Conservation (phyloP, 495 filamentous ascomycete species). For the Corynascus novoguineensis region DNA sequence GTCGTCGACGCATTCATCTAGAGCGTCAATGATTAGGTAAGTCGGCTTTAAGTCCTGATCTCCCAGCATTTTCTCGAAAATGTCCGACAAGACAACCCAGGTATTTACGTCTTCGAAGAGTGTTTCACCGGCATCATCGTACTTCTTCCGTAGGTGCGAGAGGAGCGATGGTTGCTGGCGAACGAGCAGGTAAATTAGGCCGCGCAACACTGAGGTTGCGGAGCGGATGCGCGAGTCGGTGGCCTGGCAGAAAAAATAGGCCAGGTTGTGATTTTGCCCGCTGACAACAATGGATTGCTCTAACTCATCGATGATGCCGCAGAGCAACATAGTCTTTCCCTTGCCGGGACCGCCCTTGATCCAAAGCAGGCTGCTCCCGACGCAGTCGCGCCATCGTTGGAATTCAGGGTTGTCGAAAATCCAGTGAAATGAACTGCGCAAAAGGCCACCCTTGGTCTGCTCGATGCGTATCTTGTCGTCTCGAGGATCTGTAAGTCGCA, state of each 20-base stretch:
- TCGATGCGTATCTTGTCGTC: conserved; percentile 27
- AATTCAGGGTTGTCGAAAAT: conserved; percentile 38
- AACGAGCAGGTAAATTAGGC: conserved; percentile 40
- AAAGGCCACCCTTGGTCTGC: conserved; percentile 31
- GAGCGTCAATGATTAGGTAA: conserved; percentile 13
- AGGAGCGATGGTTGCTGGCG: not conserved
- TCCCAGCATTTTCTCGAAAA: conserved; percentile 4
- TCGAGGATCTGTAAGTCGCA: conserved; percentile 3
- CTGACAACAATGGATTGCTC: not conserved
- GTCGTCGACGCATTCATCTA: conserved; percentile 38
- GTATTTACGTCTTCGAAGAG: not conserved
- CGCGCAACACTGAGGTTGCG: conserved; percentile 35
- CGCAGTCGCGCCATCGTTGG: conserved; percentile 26
- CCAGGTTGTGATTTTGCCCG: conserved; percentile 14
- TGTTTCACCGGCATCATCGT: not conserved
- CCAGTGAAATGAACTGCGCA: conserved; percentile 41
- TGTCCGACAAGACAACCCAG: not conserved
- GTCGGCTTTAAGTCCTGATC: conserved; percentile 11
- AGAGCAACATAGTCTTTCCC: conserved; percentile 44
- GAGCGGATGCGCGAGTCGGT: too few species aligned
- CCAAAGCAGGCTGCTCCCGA: conserved; percentile 37
- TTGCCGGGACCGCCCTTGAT: too few species aligned
- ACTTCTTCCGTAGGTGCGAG: not conserved
- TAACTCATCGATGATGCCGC: conserved; percentile 40
- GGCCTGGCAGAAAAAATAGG: conserved; percentile 46